A percentile compares a stretch with the other conserved stretches of the same genome.
Evolutionary conservation across 306 rosid species (phyloP).

Genomic region (Clitoria ternatea): DNA sequence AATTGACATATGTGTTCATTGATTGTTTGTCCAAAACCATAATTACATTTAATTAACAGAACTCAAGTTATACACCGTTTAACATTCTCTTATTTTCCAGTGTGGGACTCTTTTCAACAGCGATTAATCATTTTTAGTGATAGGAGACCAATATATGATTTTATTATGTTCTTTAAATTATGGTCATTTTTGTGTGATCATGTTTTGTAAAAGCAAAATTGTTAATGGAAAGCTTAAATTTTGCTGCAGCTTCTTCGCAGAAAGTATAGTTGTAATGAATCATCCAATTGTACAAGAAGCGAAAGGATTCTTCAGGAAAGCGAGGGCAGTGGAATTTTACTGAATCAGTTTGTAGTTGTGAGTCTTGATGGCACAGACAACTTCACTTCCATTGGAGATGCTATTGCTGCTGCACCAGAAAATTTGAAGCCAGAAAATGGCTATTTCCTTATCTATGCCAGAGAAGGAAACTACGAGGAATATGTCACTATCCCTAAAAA

Average conservation of each 20-base stretch:
- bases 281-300: constrained; percentile 26
- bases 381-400: constrained; percentile 66
- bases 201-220: neutral
- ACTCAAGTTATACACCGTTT: too few relatives aligned
- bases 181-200: too few relatives aligned
- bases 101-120: too few relatives aligned
- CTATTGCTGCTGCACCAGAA: constrained; percentile 54
- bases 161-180: too few relatives aligned
- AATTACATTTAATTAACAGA: too few relatives aligned
- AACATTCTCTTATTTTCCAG: too few relatives aligned
- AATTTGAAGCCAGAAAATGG: constrained; percentile 51
- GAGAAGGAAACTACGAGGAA: constrained; percentile 58
- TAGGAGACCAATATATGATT: too few relatives aligned
- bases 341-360: constrained; percentile 39
- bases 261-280: constrained; percentile 25
- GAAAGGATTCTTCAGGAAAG: constrained; percentile 42
- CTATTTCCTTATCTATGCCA: constrained; percentile 54
- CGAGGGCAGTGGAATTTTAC: constrained; percentile 41
- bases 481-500: constrained; percentile 40
- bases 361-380: constrained; percentile 50
- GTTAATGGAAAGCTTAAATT: neutral
- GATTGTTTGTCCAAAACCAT: too few relatives aligned
- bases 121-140: too few relatives aligned
- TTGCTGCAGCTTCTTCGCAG: constrained; percentile 43
- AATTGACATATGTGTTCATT: too few relatives aligned